phyloP scores from a whole-genome alignment of 1,284 basidiomycete genomes.

The Anthracocystis panici-leucophaei region DNA sequence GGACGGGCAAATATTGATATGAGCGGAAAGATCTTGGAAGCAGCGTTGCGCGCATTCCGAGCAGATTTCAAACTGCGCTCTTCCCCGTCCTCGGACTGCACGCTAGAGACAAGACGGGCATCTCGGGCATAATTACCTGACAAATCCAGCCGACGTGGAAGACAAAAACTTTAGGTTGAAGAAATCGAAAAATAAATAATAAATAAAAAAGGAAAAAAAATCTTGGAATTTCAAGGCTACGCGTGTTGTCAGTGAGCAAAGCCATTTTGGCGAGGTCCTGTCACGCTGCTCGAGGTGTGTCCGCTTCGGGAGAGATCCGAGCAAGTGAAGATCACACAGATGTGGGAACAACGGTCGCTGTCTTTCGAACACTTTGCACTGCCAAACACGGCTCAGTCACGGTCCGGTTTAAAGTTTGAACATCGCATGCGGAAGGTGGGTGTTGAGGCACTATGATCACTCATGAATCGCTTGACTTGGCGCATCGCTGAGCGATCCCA shows the following conservation, averaged over 20 bases:
- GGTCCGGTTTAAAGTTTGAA: no score
- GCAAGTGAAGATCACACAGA: no score
- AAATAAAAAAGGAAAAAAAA: neutral
- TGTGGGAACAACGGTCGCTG: no score
- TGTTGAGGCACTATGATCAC: no score
- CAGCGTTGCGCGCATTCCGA: neutral
- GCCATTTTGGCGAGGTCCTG: neutral
- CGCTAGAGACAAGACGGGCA: neutral
- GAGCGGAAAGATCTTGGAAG: no score
- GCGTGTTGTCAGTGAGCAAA: conserved; percentile 2
- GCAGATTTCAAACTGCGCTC: neutral
- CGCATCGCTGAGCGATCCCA: no score
- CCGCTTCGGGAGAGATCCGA: no score
- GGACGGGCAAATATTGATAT: no score
- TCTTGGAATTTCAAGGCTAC: conserved; percentile 3
- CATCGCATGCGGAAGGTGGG: no score
- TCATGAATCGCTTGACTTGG: no score
- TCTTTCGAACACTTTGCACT: no score
- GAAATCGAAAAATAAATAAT: neutral
- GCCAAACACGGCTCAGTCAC: no score
- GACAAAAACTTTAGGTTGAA: neutral
- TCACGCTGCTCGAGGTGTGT: neutral
- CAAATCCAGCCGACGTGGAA: neutral
- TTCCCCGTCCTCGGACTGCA: neutral
- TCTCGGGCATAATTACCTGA: conserved; percentile 2